Evolutionary conservation across 352 stramenopile genomes (phyloP).

Genomic region (Pythium folliculosum): DNA sequence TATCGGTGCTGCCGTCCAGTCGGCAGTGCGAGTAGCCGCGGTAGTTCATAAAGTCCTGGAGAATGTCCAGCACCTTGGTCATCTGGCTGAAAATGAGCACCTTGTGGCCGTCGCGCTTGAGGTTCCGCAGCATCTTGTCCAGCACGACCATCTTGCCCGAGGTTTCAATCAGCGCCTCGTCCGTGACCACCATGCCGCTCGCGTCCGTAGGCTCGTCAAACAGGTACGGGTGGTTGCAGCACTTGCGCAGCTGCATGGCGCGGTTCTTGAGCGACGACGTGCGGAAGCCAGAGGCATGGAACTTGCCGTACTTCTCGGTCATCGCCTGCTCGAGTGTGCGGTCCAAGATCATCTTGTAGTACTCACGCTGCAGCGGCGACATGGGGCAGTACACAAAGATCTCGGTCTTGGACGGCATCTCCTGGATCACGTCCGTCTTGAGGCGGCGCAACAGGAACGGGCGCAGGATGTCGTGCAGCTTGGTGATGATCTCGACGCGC

Average conservation of each 20-base stretch:
- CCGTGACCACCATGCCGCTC: conserved; percentile 56
- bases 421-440: conserved; percentile 93
- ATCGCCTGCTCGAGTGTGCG: conserved; percentile 88
- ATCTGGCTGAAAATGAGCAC: conserved; percentile 99
- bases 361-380: conserved; percentile 92
- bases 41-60: conserved; percentile 94
- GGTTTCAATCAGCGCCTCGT: conserved; percentile 90
- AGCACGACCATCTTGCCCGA: conserved; percentile 99
- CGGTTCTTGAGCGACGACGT: conserved; percentile 70
- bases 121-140: conserved; percentile 95
- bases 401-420: conserved; percentile 97
- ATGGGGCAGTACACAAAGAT: conserved; percentile 97
- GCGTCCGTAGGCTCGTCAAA: conserved; percentile 80
- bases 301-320: conserved; percentile 74
- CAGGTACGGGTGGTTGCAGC: conserved; percentile 88
- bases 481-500: conserved; percentile 93
- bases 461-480: conserved; percentile 97
- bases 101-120: conserved; percentile 96
- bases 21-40: conserved; percentile 94
- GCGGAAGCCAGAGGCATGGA: conserved; percentile 49
- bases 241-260: conserved; percentile 84
- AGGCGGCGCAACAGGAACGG: conserved; percentile 96
- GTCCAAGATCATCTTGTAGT: conserved; percentile 93
- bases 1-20: conserved; percentile 95
- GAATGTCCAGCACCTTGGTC: conserved; percentile 98